These are phyloP conservation scores for Hypoxylon sp. DNA, from an alignment of 2,329 filamentous ascomycete genomes.

Conservation along the genomic window DNA sequence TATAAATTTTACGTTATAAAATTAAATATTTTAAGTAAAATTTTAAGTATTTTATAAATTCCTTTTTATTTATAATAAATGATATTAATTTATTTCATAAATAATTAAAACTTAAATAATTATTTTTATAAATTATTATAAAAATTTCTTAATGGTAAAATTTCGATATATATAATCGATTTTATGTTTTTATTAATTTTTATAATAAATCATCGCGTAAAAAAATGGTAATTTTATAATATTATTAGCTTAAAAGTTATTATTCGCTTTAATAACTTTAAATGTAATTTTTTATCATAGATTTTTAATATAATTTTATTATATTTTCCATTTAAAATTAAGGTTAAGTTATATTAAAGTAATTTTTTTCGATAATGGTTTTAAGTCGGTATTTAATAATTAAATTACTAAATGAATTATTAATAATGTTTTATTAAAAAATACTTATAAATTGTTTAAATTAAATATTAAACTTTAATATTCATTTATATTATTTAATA, in stretches of 20 bases:
- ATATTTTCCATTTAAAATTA: background rate
- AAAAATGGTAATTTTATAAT: background rate
- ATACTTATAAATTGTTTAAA: background rate
- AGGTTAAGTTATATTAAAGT: background rate
- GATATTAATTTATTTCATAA: too few species aligned
- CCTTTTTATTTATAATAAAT: too few species aligned
- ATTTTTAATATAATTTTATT: constrained; percentile 9
- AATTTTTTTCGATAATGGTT: background rate
- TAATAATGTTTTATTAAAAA: background rate
- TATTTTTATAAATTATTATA: too few species aligned
- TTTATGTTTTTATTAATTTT: background rate
- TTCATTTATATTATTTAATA: background rate
- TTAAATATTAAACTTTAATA: background rate
- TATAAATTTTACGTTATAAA: too few species aligned
- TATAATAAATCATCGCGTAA: background rate
- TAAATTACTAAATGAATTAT: background rate
- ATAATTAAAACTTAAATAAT: too few species aligned
- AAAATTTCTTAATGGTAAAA: too few species aligned
- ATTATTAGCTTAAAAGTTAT: background rate
- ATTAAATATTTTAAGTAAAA: too few species aligned
- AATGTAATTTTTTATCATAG: constrained; percentile 4
- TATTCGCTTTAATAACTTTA: constrained; percentile 6
- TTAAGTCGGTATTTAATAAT: background rate
- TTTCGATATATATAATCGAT: too few species aligned
- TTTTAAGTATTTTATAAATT: too few species aligned